These are phyloP conservation scores for Penicillium sp. DNA, from an alignment of 2,329 filamentous ascomycete species.

Conservation along the genomic window DNA sequence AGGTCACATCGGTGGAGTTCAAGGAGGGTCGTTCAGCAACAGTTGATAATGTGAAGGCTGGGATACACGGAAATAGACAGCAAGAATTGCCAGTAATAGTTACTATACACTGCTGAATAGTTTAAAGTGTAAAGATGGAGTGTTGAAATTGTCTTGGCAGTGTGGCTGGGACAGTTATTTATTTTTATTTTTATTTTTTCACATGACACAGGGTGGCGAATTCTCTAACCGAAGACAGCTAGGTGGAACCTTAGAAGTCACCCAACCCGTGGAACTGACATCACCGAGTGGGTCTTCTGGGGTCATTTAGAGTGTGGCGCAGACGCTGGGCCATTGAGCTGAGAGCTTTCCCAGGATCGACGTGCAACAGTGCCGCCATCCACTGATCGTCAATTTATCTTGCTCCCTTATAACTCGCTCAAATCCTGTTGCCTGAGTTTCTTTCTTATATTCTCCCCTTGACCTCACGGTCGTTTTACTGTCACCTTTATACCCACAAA, in stretches of 20 bases:
- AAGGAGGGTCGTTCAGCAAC: neutral
- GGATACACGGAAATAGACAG: neutral
- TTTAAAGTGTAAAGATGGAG: neutral
- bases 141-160: neutral
- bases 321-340: conserved; percentile 1
- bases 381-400: conserved; percentile 11
- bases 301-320: conserved; percentile 11
- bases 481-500: neutral
- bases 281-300: conserved; percentile 1
- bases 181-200: neutral
- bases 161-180: conserved; percentile 2
- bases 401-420: conserved; percentile 7
- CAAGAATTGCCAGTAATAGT: neutral
- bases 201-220: conserved; percentile 2
- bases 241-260: neutral
- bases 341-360: neutral
- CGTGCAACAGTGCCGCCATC: neutral
- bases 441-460: conserved; percentile 1
- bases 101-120: too few relatives aligned
- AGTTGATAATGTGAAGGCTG: neutral
- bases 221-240: neutral
- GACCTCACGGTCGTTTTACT: neutral
- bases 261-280: conserved; percentile 5
- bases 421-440: conserved; percentile 13
- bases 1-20: neutral